Conservation (phyloP, 2,329 filamentous ascomycete genomes). For the Amylocarpus encephaloides region DNA sequence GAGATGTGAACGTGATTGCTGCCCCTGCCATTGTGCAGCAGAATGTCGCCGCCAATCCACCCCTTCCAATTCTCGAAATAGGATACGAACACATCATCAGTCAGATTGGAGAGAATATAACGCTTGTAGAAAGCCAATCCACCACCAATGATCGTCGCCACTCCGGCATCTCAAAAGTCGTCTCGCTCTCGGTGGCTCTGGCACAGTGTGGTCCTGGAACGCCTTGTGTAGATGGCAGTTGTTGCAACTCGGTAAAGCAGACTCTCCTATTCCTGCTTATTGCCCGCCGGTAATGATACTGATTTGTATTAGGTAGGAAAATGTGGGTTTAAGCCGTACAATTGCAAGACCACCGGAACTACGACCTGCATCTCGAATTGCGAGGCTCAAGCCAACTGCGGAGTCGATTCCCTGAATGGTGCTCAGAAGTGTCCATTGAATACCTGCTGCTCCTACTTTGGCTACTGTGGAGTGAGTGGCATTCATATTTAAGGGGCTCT, state of each 20-base stretch:
- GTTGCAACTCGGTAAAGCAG: conserved; percentile 18
- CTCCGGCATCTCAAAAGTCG: neutral
- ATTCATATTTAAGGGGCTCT: neutral
- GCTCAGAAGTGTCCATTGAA: conserved; percentile 23
- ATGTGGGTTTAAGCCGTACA: conserved; percentile 18
- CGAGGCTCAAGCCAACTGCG: conserved; percentile 32
- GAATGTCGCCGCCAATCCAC: conserved; percentile 7
- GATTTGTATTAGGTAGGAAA: conserved; percentile 14
- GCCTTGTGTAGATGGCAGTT: conserved; percentile 20
- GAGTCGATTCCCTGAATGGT: conserved; percentile 23
- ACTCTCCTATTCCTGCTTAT: too few relatives aligned
- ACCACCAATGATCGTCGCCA: conserved; percentile 2
- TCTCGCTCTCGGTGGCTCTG: neutral
- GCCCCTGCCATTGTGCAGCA: conserved; percentile 12
- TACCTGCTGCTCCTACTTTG: conserved; percentile 18
- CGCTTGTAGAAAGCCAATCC: conserved; percentile 11
- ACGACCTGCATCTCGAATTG: conserved; percentile 21
- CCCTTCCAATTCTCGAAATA: conserved; percentile 17
- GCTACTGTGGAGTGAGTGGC: conserved; percentile 1
- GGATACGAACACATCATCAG: conserved; percentile 16
- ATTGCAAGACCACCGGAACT: conserved; percentile 12
- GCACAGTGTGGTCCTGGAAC: conserved; percentile 12
- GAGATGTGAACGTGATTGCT: neutral
- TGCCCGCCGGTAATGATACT: too few relatives aligned
- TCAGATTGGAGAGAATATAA: conserved; percentile 18